Evolutionary conservation across 192 early-diverging fungal species (phyloP).

Genomic region (Backusella luteola): DNA sequence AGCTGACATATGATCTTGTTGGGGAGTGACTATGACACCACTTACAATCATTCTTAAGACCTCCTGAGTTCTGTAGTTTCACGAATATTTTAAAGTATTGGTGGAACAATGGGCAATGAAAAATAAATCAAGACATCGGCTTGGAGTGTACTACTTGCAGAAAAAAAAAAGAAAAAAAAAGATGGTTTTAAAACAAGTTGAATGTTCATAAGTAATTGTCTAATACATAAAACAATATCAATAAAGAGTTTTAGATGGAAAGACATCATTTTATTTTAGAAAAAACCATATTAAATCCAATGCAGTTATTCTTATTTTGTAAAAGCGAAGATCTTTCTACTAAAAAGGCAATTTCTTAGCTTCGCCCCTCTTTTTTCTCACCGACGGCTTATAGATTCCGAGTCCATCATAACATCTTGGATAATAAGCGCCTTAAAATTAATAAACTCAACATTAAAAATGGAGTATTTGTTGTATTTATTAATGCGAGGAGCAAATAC

Average conservation of each 20-base stretch:
- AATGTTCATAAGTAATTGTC: not conserved
- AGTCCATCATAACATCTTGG: not conserved
- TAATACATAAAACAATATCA: not conserved
- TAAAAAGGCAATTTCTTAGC: not conserved
- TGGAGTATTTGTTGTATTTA: not conserved
- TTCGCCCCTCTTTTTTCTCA: not conserved
- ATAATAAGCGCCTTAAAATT: too few species aligned
- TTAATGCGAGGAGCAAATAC: not conserved
- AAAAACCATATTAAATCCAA: not conserved
- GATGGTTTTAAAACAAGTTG: not conserved
- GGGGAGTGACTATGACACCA: not conserved
- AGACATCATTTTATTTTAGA: not conserved
- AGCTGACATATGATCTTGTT: not conserved
- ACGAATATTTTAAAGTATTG: not conserved
- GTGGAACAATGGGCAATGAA: not conserved
- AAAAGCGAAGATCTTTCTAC: not conserved
- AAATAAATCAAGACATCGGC: not conserved
- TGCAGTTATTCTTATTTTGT: not conserved
- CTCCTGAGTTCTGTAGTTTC: not conserved
- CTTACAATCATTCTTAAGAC: not conserved
- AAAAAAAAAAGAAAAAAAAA: not conserved
- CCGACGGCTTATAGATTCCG: not conserved
- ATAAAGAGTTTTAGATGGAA: not conserved
- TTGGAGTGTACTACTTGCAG: not conserved
- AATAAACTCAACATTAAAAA: not conserved